Evolutionary conservation across 139 green algal species (phyloP), one percentile per base, ranked within the genome.

Genomic region (Coccomyxa sp.): DNA sequence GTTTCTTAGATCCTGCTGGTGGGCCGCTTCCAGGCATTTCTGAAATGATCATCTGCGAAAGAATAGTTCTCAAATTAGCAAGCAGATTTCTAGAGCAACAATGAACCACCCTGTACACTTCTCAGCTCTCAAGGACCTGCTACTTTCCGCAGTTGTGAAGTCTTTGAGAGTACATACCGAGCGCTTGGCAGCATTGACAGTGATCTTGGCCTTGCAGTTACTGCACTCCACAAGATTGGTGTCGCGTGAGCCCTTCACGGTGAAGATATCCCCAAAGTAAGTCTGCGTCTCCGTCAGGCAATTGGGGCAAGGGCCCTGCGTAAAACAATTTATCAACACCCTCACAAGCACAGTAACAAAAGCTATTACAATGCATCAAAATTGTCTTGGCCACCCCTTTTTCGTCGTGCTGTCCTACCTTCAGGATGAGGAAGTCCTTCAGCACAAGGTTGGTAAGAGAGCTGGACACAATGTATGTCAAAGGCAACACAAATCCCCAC

Each of bases 231-330:
- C 57, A 0, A 79, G 51, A 60, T 92, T 97, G 63, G 84, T 76
- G n/a, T 92, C 90, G 4, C 91, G 86, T 82, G 88, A 91, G 83
- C 94, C 94, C 13, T 89, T 30, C 13, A 98, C 90, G 0, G 88
- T 95, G 45, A 98, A 88, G 31, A 98, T 94, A 57, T 96, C 92
- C 0, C 95, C 95, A 88, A 98, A 98, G 88, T 96, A 98, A 13
- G 90, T 91, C 78, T 86, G 89, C 84, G 91, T 94, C 28, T 93
- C 81, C 0, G 89, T 88, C 76, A 89, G 89, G 86, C 95, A 98
- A 85, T 93, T 94, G 79, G 95, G 94, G 90, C 95, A 98, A 23
- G 88, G 84, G 0, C 90, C 89, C 85, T 85, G 81, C 58, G 60
- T 0, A 18, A 25, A 76, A 66, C 67, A 38, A 10, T 13, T 1